These are phyloP conservation scores for Mucor irregularis DNA, from an alignment of 371 early-diverging fungal species.

Conservation along the genomic window DNA sequence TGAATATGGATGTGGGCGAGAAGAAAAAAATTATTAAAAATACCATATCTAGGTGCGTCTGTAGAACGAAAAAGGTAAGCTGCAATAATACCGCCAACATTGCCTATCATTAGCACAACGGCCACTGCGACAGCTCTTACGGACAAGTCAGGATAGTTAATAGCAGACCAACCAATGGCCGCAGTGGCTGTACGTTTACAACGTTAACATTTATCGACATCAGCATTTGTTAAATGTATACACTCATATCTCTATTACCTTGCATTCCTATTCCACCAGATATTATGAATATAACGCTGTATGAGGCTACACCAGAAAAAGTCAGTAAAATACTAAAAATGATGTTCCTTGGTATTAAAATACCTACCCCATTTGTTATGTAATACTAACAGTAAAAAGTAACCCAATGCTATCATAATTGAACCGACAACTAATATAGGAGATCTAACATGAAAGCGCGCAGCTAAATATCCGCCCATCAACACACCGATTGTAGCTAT, in stretches of 20 bases:
- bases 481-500: constrained; percentile 25
- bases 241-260: constrained; percentile 22
- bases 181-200: constrained; percentile 20
- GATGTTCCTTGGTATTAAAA: neutral
- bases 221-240: neutral
- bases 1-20: too few species aligned
- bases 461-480: constrained; percentile 26
- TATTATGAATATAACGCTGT: constrained; percentile 18
- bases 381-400: constrained; percentile 15
- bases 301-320: constrained; percentile 13
- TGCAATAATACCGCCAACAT: constrained; percentile 30
- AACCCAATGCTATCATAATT: constrained; percentile 23
- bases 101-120: constrained; percentile 24
- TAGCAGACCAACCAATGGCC: constrained; percentile 29
- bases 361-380: constrained; percentile 32
- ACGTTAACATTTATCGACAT: neutral
- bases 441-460: constrained; percentile 22
- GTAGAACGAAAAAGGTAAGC: constrained; percentile 27
- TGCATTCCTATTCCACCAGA: constrained; percentile 31
- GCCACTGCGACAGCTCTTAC: constrained; percentile 34
- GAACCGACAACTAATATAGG: constrained; percentile 26
- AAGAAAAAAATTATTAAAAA: neutral
- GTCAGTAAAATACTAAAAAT: neutral
- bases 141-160: constrained; percentile 28
- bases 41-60: constrained; percentile 33